Evolutionary conservation across 2,329 filamentous ascomycete species (phyloP), one percentile per base, ranked within the genome.

Genomic region (Harringtonia aguacate): DNA sequence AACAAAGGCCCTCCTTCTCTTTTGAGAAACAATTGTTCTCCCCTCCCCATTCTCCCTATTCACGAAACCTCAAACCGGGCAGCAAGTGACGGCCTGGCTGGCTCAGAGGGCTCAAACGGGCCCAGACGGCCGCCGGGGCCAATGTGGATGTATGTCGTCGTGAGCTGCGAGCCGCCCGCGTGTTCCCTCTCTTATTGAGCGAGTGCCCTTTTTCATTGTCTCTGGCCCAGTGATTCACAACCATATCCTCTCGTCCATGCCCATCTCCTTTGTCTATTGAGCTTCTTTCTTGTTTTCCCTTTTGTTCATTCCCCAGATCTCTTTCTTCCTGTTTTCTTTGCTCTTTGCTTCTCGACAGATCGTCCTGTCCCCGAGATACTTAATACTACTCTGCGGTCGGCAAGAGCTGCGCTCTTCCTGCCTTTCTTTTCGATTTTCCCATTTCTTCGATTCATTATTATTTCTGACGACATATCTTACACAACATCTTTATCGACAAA

Each of bases 381-480:
- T 17, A n/a, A n/a, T 38, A 12, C 17, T 12, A 13, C 13, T 22
- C 12, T 40, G n/a, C n/a, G n/a, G n/a, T n/a, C n/a, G n/a, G n/a
- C n/a, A n/a, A n/a, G n/a, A n/a, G n/a, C 24, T 21, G 29, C 49
- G 48, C 22, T 39, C 12, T 30, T 30, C n/a, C 12, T 24, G 20
- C 33, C 22, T 28, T 36, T 40, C 12, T 15, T 12, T 24, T n/a
- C 4, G 4, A 10, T 12, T 17, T 24, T n/a, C 14, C 24, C 20
- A 17, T 27, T 37, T 24, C 6, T 4, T 28, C 22, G 36, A 38
- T 41, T 31, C 44, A 44, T 39, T 50, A 33, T 46, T 50, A 40
- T 43, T 44, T 22, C 24, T 44, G 39, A 24, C 30, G 20, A 17
- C 22, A 22, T 28, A 18, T 24, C 36, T 34, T 44, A 27, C 14